Base-by-base conservation (phyloP, 768 basidiomycete genomes). In the Psilocybe sp. region DNA sequence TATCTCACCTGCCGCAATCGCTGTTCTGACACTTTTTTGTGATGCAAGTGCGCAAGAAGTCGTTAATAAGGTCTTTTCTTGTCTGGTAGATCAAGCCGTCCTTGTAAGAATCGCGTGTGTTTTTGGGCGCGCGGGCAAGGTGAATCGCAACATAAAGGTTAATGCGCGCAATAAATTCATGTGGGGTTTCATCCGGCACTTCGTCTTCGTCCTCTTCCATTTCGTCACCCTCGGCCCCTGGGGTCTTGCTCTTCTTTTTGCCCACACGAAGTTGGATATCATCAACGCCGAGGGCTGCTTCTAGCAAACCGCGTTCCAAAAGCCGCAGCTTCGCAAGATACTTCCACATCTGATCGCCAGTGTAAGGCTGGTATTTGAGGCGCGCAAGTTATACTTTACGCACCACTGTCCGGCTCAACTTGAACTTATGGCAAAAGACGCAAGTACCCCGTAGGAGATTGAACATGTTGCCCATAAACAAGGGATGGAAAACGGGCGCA, bases 381-480 rank as follows among this genome's bases (percentile, higher is more conserved):
- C 40, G 46, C 49, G 9, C 18, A 20, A 31, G 32, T 47, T 13
- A 16, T 44, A 23, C 41, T 16, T 39, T 33, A 65, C 66, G 48
- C 63, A 93, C 92, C 70, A 80, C 74, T n/a, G 82, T 76, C 63
- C 85, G 78, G 56, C 78, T 78, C 61, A 87, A 69, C 71, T 94
- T 93, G 70, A 98, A 97, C 55, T 75, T 79, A 68, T 99, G 97
- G 69, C 97, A 99, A 70, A 89, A 98, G 66, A 96, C 70, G 72
- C 97, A 99, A 12, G 84, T 84, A 34, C 87, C 87, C 50, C 95
- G 84, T 16, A 99, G 73, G 40, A 98, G 72, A 55, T 87, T 87
- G 65, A 85, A 95, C 76, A 89, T 85, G 60, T 95, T 91, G 31
- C 78, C 75, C 84, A 98, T 92, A 70, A 98, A 99, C 35, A 99